Evolutionary conservation across 441 rosid genomes (phyloP), one percentile per base, ranked within the genome.

Genomic region (Syzygium malaccense): DNA sequence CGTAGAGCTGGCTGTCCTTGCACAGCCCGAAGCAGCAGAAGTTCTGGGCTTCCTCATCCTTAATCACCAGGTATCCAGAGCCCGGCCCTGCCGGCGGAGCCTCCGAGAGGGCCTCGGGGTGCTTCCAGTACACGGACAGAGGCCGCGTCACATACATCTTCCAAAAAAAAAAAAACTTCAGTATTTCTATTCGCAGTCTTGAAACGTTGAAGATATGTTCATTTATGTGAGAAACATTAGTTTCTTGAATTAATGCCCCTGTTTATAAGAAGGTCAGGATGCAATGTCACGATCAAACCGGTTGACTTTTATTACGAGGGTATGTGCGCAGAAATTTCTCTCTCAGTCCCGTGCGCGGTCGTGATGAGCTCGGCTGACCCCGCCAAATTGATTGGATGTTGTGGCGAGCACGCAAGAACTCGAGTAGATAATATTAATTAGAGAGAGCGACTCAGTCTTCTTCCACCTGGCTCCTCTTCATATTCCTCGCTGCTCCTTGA

Each of bases 121-220:
- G 71, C 87, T 84, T 94, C 87, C 87, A 92, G 88, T 91, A 95
- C 88, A 89, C 20, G 15, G 96, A 96, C 30, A 95, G 92, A 68
- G 89, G 93, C 91, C 94, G 93, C 13, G 97, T 92, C 87, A 93
- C 95, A 64, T 94, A 95, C 97, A 93, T 95, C 4, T 89, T 88
- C 28, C 17, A 18, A 5, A 68, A 68, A 19, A 33, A 68, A 68
- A 32, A 6, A 66, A 32, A 20, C 9, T 23, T 11, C 6, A 3
- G 3, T 41, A 25, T 37, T 71, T 33, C 49, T 41, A 11, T 37
- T 37, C 51, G 51, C 51, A 6, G 83, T 37, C 83, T 71, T 75
- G 51, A 75, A 75, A 75, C 3, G 83, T 14, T 20, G 83, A 41
- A 75, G 51, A 75, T 33, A 33, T 5, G 48, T 5, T 68, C 79